Base-by-base conservation (phyloP, 1,284 basidiomycete genomes). In the Volvariella volvacea region DNA sequence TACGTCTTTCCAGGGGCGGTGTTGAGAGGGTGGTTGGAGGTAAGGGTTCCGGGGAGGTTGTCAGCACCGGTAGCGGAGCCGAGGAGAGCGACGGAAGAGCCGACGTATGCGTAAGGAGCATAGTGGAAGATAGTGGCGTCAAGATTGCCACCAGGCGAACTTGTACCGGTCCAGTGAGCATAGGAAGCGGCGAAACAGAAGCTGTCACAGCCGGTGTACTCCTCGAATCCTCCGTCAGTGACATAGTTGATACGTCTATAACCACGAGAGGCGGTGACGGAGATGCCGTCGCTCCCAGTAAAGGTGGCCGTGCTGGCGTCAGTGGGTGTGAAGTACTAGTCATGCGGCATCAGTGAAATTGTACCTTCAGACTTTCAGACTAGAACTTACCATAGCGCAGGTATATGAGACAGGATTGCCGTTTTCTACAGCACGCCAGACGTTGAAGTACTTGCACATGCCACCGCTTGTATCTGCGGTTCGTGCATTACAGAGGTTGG, bases 351-450 rank as follows among this genome's bases (percentile, higher is more conserved):
- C 28, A 17, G 30, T 22, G 14, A 22, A 32, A 31, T 15, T 7
- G 22, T n/a, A 17, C 4, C 20, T 10, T 21, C 4, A 40, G n/a
- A 39, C 4, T 9, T 25, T 9, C 16, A n/a, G 14, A 43, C 4
- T 15, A 9, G 28, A 17, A 32, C 57, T 46, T 25, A 62, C 60
- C 52, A 63, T 58, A 39, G 54, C 52, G 48, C 61, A 63, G 7
- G 60, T 62, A 50, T 63, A 62, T 1, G 61, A 61, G 4, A 60
- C 61, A 6, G 61, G 61, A 8, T 52, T 28, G 4, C 58, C 60
- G 25, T 57, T 49, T 4, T 62, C 59, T 12, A 63, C 45, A 16
- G 60, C 61, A 16, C 61, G 58, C 61, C 61, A 63, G 47, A 63
- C 62, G 45, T 63, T 63, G 47, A 63, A 63, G 48, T 56, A 62